phyloP scores from a whole-genome alignment of 2,329 filamentous ascomycete species.

The Fusarium sp. region DNA sequence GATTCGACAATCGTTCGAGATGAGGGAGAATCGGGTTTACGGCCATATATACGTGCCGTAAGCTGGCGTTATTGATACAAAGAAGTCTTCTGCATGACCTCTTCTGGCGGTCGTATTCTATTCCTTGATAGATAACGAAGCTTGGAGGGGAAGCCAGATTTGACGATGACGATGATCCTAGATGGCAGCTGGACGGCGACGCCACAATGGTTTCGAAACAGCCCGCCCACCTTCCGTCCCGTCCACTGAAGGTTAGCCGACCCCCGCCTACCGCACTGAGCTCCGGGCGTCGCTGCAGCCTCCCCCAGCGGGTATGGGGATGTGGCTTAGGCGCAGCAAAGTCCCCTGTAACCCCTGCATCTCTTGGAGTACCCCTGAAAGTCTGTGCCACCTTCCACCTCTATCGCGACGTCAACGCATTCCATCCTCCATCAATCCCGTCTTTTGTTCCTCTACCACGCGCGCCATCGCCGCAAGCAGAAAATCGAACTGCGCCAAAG shows the following conservation, averaged over 20 bases:
- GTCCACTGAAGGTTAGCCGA: not conserved
- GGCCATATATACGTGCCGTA: constrained; percentile 11
- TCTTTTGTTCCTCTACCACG: constrained; percentile 8
- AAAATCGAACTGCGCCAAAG: constrained; percentile 1
- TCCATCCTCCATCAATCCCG: constrained; percentile 17
- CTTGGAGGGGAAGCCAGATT: constrained; percentile 23
- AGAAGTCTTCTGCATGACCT: constrained; percentile 13
- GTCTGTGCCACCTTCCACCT: constrained; percentile 19
- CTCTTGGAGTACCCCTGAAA: constrained; percentile 36
- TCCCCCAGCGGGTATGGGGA: constrained; percentile 18
- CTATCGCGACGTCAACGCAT: constrained; percentile 37
- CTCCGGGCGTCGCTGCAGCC: not conserved
- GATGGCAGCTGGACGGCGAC: constrained; percentile 2
- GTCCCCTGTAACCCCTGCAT: constrained; percentile 30
- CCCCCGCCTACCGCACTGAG: not conserved
- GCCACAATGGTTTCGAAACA: constrained; percentile 22
- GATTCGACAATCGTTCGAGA: not conserved
- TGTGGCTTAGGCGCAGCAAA: constrained; percentile 27
- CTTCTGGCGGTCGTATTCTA: not conserved
- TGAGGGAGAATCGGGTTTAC: constrained; percentile 5
- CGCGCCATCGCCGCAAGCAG: constrained; percentile 32
- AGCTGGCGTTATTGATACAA: constrained; percentile 5
- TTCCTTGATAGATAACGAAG: not conserved
- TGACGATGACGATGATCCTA: constrained; percentile 27
- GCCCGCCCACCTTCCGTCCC: not conserved